phyloP scores from a whole-genome alignment of 1,284 basidiomycete species.

The Ustilago crameri region DNA sequence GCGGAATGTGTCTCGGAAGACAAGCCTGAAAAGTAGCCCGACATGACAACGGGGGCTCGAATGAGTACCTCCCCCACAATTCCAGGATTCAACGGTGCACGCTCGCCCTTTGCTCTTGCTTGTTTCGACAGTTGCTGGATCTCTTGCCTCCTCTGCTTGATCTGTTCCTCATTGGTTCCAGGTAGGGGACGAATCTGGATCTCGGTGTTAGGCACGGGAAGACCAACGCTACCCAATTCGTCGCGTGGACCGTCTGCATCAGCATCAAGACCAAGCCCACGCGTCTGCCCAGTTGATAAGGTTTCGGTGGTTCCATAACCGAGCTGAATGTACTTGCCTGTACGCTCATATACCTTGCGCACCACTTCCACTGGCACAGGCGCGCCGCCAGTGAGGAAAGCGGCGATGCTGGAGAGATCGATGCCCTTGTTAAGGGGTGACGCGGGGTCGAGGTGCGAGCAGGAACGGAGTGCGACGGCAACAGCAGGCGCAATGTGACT shows the following conservation, averaged over 20 bases:
- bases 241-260: constrained; percentile 20
- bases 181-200: constrained; percentile 44
- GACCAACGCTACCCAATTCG: constrained; percentile 53
- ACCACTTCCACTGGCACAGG: constrained; percentile 68
- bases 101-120: constrained; percentile 36
- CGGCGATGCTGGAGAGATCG: constrained; percentile 66
- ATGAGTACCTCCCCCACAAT: constrained; percentile 54
- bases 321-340: constrained; percentile 66
- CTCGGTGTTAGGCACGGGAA: constrained; percentile 23
- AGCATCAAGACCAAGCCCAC: constrained; percentile 29
- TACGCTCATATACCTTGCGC: constrained; percentile 65
- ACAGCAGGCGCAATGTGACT: constrained; percentile 69
- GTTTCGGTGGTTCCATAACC: constrained; percentile 58
- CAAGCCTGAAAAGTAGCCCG: constrained; percentile 54
- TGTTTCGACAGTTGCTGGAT: constrained; percentile 20
- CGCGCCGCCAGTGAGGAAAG: constrained; percentile 68
- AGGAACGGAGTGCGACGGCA: constrained; percentile 68
- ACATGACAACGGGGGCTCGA: constrained; percentile 46
- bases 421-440: constrained; percentile 45
- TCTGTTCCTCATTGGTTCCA: constrained; percentile 22
- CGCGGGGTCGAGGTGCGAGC: constrained; percentile 53
- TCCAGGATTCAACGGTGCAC: constrained; percentile 37
- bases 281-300: constrained; percentile 36
- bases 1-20: constrained; percentile 49
- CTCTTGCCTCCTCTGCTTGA: constrained; percentile 31